Percentiles rank a stretch among this genome's conserved stretches.
phyloP scores from a whole-genome alignment of 305 asterid genomes.

The Fraxinus greggii region DNA sequence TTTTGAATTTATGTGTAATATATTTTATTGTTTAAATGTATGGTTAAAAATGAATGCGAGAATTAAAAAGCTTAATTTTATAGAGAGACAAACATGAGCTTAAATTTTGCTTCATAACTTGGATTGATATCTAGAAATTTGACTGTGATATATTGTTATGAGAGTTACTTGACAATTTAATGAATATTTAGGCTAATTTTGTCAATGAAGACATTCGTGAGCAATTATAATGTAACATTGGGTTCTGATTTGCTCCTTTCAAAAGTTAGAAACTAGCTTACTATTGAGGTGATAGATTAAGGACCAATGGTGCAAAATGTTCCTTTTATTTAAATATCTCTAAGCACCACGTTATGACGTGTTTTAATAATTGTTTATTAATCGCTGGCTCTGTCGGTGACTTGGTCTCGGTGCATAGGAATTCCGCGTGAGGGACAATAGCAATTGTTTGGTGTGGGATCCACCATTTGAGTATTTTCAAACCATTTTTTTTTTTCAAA shows the following conservation, averaged over 20 bases:
- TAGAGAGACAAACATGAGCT: no score
- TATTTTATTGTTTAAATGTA: no score
- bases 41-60: no score
- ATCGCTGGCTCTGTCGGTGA: slow-evolving; percentile 29
- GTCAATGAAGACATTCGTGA: background rate
- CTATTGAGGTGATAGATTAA: background rate
- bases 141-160: no score
- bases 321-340: background rate
- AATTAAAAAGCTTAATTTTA: no score
- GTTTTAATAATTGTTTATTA: slow-evolving; percentile 15
- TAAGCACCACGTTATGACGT: background rate
- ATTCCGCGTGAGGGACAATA: slow-evolving; percentile 6
- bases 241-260: background rate
- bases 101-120: no score
- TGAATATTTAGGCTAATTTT: background rate
- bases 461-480: background rate
- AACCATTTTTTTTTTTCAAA: no score
- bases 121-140: background rate
- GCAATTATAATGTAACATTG: background rate
- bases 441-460: slow-evolving; percentile 19
- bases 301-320: background rate
- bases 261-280: background rate
- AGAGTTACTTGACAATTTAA: background rate
- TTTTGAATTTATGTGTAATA: no score
- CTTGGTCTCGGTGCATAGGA: background rate